Base-by-base conservation (phyloP, 1,284 basidiomycete genomes). In the Malassezia arunalokei region DNA sequence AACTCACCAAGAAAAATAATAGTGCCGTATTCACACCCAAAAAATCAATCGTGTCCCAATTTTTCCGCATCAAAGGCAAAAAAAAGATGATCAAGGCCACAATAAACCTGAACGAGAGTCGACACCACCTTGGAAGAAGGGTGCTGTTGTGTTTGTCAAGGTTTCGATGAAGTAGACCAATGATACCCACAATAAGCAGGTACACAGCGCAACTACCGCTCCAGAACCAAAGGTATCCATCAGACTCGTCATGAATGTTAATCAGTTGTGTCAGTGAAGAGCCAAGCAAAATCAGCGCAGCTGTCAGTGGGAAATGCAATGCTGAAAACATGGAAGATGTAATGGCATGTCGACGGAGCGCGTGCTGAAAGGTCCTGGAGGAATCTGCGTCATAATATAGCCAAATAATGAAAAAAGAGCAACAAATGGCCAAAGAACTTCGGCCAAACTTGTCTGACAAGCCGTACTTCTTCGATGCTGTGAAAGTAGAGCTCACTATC, bases 291-390 rank as follows among this genome's bases (percentile, higher is more conserved):
- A 73, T 62, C 7, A 73, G 46, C 9, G 60, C 51, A 0, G 68
- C 70, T 4, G 61, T 63, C 1, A 74, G 56, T 1, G 73, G 69
- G 17, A 65, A 73, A 46, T 74, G 73, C 4, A 73, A 47, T 32
- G 63, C 59, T 11, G 61, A 56, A 37, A 66, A 74, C n/a, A 57
- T 54, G 42, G 71, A 63, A 8, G 60, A 57, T 11, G 68, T 63
- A 28, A 64, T 62, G 44, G 62, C 62, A 57, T 73, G 63, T 5
- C 72, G 52, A 1, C 68, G 57, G 2, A 74, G 57, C 0, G 71
- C 72, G 39, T 74, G 73, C 20, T 70, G 60, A 53, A 64, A 74
- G 5, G 63, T 64, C 3, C 73, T 53, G 3, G 59, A 63, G 27
- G 55, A 58, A 46, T 73, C 72, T 12, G 45, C 48, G 43, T 65